Base-by-base conservation (phyloP, 305 asterid species). In the Nicotiana rustica region DNA sequence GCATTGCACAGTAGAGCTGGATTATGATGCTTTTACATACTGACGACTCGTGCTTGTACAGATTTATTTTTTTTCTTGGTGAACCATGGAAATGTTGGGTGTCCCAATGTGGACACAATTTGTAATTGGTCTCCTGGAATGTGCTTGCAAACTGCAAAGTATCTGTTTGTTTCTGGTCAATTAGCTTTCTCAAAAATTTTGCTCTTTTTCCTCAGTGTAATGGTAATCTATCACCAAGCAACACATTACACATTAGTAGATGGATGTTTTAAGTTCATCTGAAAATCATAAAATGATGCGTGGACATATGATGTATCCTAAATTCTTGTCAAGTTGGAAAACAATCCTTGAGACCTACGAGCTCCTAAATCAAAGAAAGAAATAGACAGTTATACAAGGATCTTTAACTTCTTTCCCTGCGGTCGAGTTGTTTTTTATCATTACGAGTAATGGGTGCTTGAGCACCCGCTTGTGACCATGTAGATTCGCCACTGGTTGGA, bases 31-130 rank as follows among this genome's bases (percentile, higher is more conserved):
- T 47, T 71, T 47, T 21, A 47, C 78, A 44, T 71, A 5, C 61
- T 8, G 4, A 21, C 29, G 2, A 21, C 19, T 19, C 62, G 47
- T 21, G 60, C 41, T 52, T 21, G 25, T 52, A 25, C 79, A 49
- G 89, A 65, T 86, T 67, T 61, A 77, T 86, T 83, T 12, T 47
- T 73, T 73, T 49, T 52, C 64, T 75, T 13, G 44, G 44, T 75
- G 64, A 49, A 75, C 64, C 25, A 25, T 75, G 79, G 62, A 6
- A 52, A 56, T 75, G 17, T 75, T 15, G 15, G 79, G 29, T 75
- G 47, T 52, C 33, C 44, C 25, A 73, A 0, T 75, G 79, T 7
- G 79, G 64, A 14, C 44, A 49, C 9, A n/a, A 13, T 73, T 13
- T 73, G 78, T 71, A 25, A 25, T 25, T 35, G 8, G 8, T 25